Evolutionary conservation across 2,329 filamentous ascomycete species (phyloP), one percentile per base, ranked within the genome.

Genomic region (Nigrospora sphaerica): DNA sequence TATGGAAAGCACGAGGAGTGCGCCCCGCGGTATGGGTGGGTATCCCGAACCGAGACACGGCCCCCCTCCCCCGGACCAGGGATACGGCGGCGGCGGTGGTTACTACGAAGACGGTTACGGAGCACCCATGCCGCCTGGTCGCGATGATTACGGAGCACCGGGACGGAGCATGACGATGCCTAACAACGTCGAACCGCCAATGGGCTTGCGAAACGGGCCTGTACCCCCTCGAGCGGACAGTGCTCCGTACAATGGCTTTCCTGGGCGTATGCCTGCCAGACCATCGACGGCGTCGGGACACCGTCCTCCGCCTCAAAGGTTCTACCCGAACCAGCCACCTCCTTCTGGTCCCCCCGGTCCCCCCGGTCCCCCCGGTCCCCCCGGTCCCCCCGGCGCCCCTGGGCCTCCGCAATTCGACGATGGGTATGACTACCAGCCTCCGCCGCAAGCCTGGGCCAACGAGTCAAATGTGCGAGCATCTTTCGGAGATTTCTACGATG

Each of bases 91-190:
- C 4, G 69, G 66, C 51, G 57, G 60, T 10, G 65, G 70, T 16
- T 65, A 70, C 40, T 19, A 39, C 4, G 43, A 40, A 18, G 35
- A 45, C 39, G 63, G 62, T 10, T 64, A 65, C 34, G 59, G 60
- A 13, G 58, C 58, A 23, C 58, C 66, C 16, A 65, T 62, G 44
- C 64, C 64, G 34, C 64, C 67, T 12, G 53, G 52, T 10, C 57
- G 59, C 49, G 64, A 70, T 35, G 66, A 69, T 6, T 80, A 75
- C 52, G 75, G 68, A 0, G 72, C 75, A 2, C 77, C 75, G 10
- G 58, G 65, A n/a, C 70, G 80, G 54, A 83, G 79, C 47, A 78
- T 75, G 72, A 84, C 81, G 6, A 79, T 82, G 76, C 78, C 80
- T 2, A 61, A 69, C 3, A 71, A 75, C 46, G 68, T 73, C 12